Conservation (phyloP, 23 red algal species). For the Pyropia yezoensis region DNA sequence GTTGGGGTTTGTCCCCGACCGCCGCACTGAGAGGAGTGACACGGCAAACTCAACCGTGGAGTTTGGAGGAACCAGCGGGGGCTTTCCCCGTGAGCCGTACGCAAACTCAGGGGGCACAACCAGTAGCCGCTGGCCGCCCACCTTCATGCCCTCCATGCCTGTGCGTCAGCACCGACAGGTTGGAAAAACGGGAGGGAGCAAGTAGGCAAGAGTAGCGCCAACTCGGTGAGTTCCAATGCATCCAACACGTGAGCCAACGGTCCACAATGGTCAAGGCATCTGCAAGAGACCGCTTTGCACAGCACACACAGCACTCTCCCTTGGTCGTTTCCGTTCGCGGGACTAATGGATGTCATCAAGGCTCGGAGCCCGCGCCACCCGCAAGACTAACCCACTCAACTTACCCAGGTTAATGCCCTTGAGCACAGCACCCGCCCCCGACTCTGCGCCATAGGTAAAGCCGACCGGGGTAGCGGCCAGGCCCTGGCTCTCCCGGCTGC, state of each 20-base stretch:
- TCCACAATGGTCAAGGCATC: too few species aligned
- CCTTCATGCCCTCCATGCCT: conserved; percentile 81
- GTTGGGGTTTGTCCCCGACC: too few species aligned
- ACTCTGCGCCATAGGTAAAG: conserved; percentile 59
- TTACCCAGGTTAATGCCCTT: conserved; percentile 26
- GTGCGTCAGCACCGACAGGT: too few species aligned
- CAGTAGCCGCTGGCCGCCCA: conserved; percentile 75
- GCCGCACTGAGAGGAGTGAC: conserved; percentile 19
- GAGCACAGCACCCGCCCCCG: conserved; percentile 47
- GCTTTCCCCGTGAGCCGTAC: conserved; percentile 45
- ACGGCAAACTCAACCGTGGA: conserved; percentile 70
- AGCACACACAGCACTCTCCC: too few species aligned
- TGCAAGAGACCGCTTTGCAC: too few species aligned
- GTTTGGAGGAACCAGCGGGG: conserved; percentile 60
- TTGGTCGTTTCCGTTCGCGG: too few species aligned
- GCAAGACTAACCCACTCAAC: too few species aligned
- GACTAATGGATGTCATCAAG: neutral
- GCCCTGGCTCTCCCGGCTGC: conserved; percentile 61
- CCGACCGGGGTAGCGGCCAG: conserved; percentile 60
- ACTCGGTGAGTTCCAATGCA: too few species aligned
- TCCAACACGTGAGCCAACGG: too few species aligned
- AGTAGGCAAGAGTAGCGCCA: neutral
- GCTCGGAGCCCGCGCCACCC: too few species aligned
- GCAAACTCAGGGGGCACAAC: conserved; percentile 64
- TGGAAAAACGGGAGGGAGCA: neutral